Evolutionary conservation across 805 yeast species (phyloP), one percentile per base, ranked within the genome.

Genomic region (Schwanniomyces vanrijiae): DNA sequence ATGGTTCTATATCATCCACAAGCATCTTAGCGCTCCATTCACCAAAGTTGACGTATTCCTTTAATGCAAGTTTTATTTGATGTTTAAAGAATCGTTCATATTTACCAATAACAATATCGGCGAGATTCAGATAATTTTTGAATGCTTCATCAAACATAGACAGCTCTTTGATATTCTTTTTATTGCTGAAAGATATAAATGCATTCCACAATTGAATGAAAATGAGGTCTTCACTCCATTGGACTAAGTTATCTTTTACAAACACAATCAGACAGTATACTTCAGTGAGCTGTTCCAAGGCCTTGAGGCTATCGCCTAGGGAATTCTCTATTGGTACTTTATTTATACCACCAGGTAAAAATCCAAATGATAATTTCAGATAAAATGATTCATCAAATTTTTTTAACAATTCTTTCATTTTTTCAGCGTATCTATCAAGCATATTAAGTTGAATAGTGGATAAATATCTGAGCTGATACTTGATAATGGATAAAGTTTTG

Each of bases 391-490:
- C 77, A 40, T 71, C 77, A 50, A 78, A 73, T 2, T 73, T 71
- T 26, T 69, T 66, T 25, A 75, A 63, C 13, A 77, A 71, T 11
- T 65, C 68, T 31, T 68, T 62, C 33, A 83, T 59, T 11, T 67
- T 66, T 5, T 66, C 69, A 49, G 69, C 71, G 56, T 83, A 85
- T 35, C 65, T 65, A 43, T 83, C 85, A 22, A 86, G 56, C 22
- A 86, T 57, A 20, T 72, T 69, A 38, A 84, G 59, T 59, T 86
- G 91, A 38, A 86, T 77, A 19, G 76, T 78, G 16, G 80, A 68
- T 6, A 85, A 68, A 51, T 81, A 83, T 52, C 77, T 74, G 46
- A 82, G 66, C 50, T 84, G 83, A 52, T 73, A 80, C 39, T 76
- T 76, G 14, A 77, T 75, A 20, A 75, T 62, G 21, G 72, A 71